phyloP scores from a whole-genome alignment of 2,329 filamentous ascomycete species.

The Paradendryphiella salina region DNA sequence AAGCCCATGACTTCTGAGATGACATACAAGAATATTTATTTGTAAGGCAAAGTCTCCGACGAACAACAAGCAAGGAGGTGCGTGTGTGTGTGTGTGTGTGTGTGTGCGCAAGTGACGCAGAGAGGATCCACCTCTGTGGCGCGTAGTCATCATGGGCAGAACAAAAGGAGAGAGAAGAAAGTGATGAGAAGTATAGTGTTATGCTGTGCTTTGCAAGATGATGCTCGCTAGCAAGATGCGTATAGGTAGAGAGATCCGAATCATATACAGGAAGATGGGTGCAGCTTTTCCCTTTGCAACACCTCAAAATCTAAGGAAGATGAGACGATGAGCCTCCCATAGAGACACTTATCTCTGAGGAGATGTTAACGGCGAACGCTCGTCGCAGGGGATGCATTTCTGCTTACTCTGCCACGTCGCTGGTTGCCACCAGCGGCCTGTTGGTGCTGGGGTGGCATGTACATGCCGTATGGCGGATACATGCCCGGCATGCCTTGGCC shows the following conservation, averaged over 20 bases:
- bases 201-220: constrained; percentile 21
- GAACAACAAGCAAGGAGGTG: constrained; percentile 5
- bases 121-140: background rate
- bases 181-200: constrained; percentile 17
- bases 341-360: constrained; percentile 34
- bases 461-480: constrained; percentile 55
- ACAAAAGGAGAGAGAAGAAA: constrained; percentile 3
- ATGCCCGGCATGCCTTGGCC: constrained; percentile 45
- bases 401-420: constrained; percentile 58
- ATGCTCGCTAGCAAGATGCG: constrained; percentile 24
- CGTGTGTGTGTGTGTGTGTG: background rate
- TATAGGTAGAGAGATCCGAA: constrained; percentile 22
- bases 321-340: constrained; percentile 1
- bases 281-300: constrained; percentile 19
- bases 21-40: constrained; percentile 4
- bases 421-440: constrained; percentile 53
- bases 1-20: background rate
- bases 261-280: constrained; percentile 34
- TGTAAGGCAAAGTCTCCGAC: background rate
- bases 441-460: constrained; percentile 53
- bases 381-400: constrained; percentile 27
- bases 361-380: constrained; percentile 29
- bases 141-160: constrained; percentile 15
- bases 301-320: constrained; percentile 11
- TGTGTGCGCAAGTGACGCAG: constrained; percentile 10